Base-by-base conservation (phyloP, 371 early-diverging fungal genomes). In the Capillidium rhysosporum region DNA sequence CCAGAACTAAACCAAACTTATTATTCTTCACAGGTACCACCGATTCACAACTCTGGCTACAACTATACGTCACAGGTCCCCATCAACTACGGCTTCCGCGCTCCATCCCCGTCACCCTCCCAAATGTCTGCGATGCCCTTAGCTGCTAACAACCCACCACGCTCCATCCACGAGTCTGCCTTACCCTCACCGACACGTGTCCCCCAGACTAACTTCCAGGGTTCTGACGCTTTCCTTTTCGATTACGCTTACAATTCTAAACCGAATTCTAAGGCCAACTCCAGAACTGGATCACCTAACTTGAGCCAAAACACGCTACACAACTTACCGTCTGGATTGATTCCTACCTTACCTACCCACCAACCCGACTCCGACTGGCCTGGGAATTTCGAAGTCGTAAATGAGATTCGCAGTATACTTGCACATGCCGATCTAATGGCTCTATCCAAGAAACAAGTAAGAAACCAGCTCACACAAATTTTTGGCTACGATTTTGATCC, bases 361-460 rank as follows among this genome's bases (percentile, higher is more conserved):
- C 26, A 39, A 38, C 52, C 40, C 4, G 18, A 10, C 9, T n/a
- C 51, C 14, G 38, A 39, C 34, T 51, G 20, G n/a, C 52, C 52
- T 28, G 12, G 5, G 3, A 14, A 29, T 39, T 18, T 16, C 7
- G 84, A 89, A 59, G 73, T 94, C 52, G 63, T 86, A 4, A 64
- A 65, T 40, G 85, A 87, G 69, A 84, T 92, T 55, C 71, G 76
- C 54, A 76, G 75, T 44, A 86, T 92, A 30, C 73, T 94, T 5
- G 66, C 78, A 21, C 80, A 80, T 0, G 80, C 89, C 12, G 76
- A 88, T 53, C 69, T 88, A 39, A 84, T 84, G 79, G 75, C 70
- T 39, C 72, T 85, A 44, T 83, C 86, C 34, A 86, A 88, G 68
- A 88, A 88, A 63, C 79, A 80, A 69, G 91, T 94, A 12, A 69